Base-by-base conservation (phyloP, 495 filamentous ascomycete genomes). In the Aspergillus olivimuriae region DNA sequence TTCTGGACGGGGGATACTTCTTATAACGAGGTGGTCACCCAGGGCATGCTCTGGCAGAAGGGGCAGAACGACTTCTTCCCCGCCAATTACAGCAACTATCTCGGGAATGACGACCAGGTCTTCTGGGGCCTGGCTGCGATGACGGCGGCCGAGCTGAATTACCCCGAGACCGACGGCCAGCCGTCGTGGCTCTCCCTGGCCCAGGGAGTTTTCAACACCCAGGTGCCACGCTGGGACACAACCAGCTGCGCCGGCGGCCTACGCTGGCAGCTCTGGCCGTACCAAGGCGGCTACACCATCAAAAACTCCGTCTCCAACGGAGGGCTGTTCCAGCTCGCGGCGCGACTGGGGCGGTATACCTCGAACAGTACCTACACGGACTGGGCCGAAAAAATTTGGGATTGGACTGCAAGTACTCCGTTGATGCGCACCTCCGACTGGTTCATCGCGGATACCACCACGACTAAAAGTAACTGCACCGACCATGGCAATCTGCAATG, bases 211-310 rank as follows among this genome's bases (percentile, higher is more conserved):
- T 88, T 86, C 65, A 86, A 88, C 58, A 72, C 76, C 41, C 82
- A 81, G 47, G 74, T 69, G 2, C 57, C 62, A 0, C 75, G 85
- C n/a, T 94, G 87, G 87, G 68, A 90, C 46, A 63, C 66, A 12
- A 49, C 51, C 1, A 76, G 70, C 2, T 95, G 89, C 59, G 72
- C 73, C 33, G 89, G 89, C 33, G 89, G 89, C 2, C 64, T 94
- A 39, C 73, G 82, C 43, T 94, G 89, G 89, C 88, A 94, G 65
- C 84, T 94, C 46, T 87, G 79, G 62, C 70, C 76, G 7, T 89
- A 86, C 63, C 87, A 90, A 66, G 79, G 68, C 18, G 89, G 89
- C 8, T 94, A 84, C 61, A 75, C 78, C 49, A 89, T 84, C 64
- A 89, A 89, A 59, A 90, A 91, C 66, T 74, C 78, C 21, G 81